Evolutionary conservation across 2,329 filamentous ascomycete species (phyloP).

Genomic region (Ceratocystis papillata): DNA sequence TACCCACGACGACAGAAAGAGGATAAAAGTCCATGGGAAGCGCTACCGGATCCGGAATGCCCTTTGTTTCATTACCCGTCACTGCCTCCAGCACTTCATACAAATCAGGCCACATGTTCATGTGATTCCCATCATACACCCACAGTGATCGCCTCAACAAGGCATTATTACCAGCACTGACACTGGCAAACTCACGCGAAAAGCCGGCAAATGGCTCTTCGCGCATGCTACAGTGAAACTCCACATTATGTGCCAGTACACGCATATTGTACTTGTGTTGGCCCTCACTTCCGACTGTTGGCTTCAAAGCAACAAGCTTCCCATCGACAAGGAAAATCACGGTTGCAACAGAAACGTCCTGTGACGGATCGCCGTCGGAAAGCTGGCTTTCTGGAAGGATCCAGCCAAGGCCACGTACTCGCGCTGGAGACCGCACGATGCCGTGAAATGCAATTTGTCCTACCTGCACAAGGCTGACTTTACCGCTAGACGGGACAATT

Average conservation of each 20-base stretch:
- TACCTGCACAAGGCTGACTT: conserved; percentile 75
- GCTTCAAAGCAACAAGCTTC: conserved; percentile 84
- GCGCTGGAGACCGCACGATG: conserved; percentile 83
- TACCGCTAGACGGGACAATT: conserved; percentile 58
- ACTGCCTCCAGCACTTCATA: conserved; percentile 68
- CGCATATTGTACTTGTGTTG: conserved; percentile 97
- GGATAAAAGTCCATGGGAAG: conserved; percentile 93
- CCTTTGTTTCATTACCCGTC: conserved; percentile 52
- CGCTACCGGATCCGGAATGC: conserved; percentile 62
- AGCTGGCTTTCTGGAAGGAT: conserved; percentile 85
- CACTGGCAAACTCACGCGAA: conserved; percentile 1
- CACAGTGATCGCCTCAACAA: conserved; percentile 74
- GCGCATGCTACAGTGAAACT: conserved; percentile 87
- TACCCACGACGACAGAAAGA: conserved; percentile 72
- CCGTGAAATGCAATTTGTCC: conserved; percentile 96
- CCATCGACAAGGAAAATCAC: conserved; percentile 96
- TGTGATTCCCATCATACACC: conserved; percentile 80
- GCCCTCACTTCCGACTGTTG: conserved; percentile 68
- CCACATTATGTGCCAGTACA: conserved; percentile 87
- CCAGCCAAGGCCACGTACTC: conserved; percentile 91
- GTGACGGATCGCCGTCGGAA: conserved; percentile 81
- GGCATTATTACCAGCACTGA: conserved; percentile 20
- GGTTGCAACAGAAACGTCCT: conserved; percentile 86
- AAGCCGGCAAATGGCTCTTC: conserved; percentile 52
- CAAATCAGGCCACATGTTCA: conserved; percentile 82